Evolutionary conservation across 2,329 filamentous ascomycete genomes (phyloP).

Genomic region (Monosporascus sp.): DNA sequence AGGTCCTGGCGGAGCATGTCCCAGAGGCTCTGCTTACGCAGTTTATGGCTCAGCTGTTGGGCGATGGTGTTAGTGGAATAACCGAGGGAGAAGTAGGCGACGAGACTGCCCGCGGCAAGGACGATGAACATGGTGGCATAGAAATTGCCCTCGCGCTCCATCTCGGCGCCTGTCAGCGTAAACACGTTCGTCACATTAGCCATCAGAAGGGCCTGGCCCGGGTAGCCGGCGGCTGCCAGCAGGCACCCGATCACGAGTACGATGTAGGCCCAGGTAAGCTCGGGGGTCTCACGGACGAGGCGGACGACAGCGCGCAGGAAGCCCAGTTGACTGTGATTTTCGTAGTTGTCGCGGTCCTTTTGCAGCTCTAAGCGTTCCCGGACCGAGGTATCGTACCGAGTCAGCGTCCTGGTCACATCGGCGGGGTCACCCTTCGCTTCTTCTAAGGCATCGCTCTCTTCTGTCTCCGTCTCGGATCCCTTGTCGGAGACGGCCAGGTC

Average conservation of each 20-base stretch:
- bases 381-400: conserved; percentile 41
- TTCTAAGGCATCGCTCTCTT: too few species aligned
- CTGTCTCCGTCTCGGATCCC: not conserved
- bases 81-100: conserved; percentile 31
- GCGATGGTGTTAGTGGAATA: conserved; percentile 21
- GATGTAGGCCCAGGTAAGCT: conserved; percentile 2
- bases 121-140: conserved; percentile 34
- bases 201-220: conserved; percentile 28
- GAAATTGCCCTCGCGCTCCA: conserved; percentile 33
- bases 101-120: conserved; percentile 29
- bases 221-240: conserved; percentile 22
- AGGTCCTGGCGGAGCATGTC: conserved; percentile 35
- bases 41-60: conserved; percentile 29
- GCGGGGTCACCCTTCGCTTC: not conserved
- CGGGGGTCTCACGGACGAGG: too few species aligned
- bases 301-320: not conserved
- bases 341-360: conserved; percentile 1
- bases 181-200: conserved; percentile 21
- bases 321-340: not conserved
- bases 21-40: conserved; percentile 23
- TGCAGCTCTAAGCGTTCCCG: conserved; percentile 13
- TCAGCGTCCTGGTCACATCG: conserved; percentile 50
- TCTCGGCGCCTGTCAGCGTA: conserved; percentile 14
- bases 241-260: not conserved
- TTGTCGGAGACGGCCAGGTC: conserved; percentile 42